Conservation (phyloP, 805 yeast genomes). For the Kodamaea laetipori region DNA sequence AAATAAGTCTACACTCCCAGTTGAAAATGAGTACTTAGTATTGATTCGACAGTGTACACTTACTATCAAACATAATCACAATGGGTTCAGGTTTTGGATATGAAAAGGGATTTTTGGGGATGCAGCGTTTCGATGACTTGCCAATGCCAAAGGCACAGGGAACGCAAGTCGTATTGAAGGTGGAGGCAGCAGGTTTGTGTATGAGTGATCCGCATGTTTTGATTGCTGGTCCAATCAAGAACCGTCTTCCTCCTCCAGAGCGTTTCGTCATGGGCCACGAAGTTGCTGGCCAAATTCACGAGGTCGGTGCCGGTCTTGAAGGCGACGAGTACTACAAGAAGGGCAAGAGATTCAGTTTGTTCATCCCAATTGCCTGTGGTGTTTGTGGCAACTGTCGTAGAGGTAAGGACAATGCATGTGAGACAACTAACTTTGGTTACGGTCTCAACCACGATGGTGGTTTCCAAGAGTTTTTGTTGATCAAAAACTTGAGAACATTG, state of each 20-base stretch:
- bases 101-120: conserved; percentile 25
- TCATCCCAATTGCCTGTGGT: conserved; percentile 38
- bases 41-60: conserved; percentile 2
- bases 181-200: conserved; percentile 49
- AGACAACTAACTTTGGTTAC: conserved; percentile 24
- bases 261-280: conserved; percentile 49
- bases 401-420: conserved; percentile 39
- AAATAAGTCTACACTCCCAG: too few relatives aligned
- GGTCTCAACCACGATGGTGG: conserved; percentile 45
- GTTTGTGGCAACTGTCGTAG: conserved; percentile 34
- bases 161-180: conserved; percentile 35
- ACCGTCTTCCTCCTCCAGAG: conserved; percentile 23
- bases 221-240: conserved; percentile 16
- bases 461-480: conserved; percentile 40
- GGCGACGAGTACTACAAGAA: conserved; percentile 24
- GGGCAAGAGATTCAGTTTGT: conserved; percentile 35
- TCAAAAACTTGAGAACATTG: conserved; percentile 36
- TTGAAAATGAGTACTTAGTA: neutral
- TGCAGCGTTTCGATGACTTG: conserved; percentile 29
- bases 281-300: conserved; percentile 40
- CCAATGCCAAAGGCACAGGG: conserved; percentile 35
- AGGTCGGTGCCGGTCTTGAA: conserved; percentile 30
- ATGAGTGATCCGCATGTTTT: conserved; percentile 45
- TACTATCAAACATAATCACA: neutral
- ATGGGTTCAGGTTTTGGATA: conserved; percentile 33